phyloP scores from a whole-genome alignment of 2,329 filamentous ascomycete species.

The Aspergillus candidus region DNA sequence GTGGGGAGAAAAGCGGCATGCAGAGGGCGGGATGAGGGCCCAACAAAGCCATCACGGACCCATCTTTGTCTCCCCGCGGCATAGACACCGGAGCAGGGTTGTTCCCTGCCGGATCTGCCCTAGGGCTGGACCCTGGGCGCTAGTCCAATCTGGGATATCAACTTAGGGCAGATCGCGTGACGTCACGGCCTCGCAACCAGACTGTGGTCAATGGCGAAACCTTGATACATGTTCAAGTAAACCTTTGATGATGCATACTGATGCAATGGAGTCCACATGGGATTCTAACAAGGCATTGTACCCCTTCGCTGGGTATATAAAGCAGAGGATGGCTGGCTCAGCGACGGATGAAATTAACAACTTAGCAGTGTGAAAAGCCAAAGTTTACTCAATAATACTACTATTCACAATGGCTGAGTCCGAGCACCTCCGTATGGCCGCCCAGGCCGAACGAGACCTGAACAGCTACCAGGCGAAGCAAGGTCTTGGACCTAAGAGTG shows the following conservation, averaged over 20 bases:
- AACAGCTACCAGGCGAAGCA: constrained; percentile 37
- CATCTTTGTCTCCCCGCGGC: constrained; percentile 15
- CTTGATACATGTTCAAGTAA: too few relatives aligned
- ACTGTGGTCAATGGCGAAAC: too few relatives aligned
- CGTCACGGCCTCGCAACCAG: too few relatives aligned
- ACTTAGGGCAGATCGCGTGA: constrained; percentile 17
- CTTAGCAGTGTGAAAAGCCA: too few relatives aligned
- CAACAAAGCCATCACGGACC: constrained; percentile 2
- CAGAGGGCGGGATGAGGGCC: neutral
- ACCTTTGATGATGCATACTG: constrained; percentile 28
- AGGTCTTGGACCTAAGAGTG: constrained; percentile 33
- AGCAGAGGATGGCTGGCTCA: too few relatives aligned
- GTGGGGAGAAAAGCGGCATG: neutral
- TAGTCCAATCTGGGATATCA: constrained; percentile 8
- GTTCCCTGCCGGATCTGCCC: constrained; percentile 19
- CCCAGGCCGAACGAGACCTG: constrained; percentile 35
- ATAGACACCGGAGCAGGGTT: constrained; percentile 11
- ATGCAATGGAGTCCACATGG: constrained; percentile 17
- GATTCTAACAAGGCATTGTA: too few relatives aligned
- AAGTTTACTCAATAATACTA: neutral
- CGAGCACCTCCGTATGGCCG: constrained; percentile 24
- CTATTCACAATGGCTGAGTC: constrained; percentile 17
- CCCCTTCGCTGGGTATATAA: neutral
- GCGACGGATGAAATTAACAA: too few relatives aligned
- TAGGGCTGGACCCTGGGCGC: constrained; percentile 25